Base-by-base conservation (phyloP, 1,284 basidiomycete genomes). In the Limonomyces culmigenus region DNA sequence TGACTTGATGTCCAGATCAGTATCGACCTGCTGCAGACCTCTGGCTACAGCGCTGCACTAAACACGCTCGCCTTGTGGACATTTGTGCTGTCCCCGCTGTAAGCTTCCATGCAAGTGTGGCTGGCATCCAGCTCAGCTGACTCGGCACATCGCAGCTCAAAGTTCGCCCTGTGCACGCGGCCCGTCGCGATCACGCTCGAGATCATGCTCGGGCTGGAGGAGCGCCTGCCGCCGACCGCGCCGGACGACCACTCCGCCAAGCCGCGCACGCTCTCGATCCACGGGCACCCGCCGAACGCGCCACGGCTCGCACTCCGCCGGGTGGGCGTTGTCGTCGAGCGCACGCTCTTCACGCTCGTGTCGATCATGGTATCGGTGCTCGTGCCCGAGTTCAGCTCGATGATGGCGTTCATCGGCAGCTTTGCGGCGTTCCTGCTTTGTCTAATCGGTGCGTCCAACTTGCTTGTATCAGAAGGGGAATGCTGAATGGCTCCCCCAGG, bases 381-480 rank as follows among this genome's bases (percentile, higher is more conserved):
- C 39, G 59, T 95, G 29, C 91, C 92, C 1, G 71, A 84, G 38
- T 95, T 96, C 51, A 80, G 80, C 43, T 70, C 76, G 16, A 70
- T 91, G 51, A 92, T 96, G 86, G 83, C 83, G 11, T 87, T 92
- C 52, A 60, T 93, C 25, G 89, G 91, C 3, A 77, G 78, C 20
- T 91, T 89, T 53, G 74, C 80, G 25, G 80, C 87, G 0, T 92
- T 92, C 50, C 58, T 81, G 44, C 70, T 89, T 21, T 85, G 80
- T 45, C 73, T 87, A 32, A 79, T 89, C 46, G 74, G 84, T n/a
- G n/a, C 25, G 25, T 27, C 25, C 25, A 27, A 8, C n/a, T n/a
- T n/a, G n/a, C n/a, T n/a, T n/a, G n/a, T n/a, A n/a, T n/a, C n/a
- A n/a, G n/a, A n/a, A n/a, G n/a, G n/a, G n/a, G n/a, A n/a, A n/a